These are phyloP conservation scores for Tritrichomonas foetus DNA, from an alignment of 208 protist species.

Conservation along the genomic window DNA sequence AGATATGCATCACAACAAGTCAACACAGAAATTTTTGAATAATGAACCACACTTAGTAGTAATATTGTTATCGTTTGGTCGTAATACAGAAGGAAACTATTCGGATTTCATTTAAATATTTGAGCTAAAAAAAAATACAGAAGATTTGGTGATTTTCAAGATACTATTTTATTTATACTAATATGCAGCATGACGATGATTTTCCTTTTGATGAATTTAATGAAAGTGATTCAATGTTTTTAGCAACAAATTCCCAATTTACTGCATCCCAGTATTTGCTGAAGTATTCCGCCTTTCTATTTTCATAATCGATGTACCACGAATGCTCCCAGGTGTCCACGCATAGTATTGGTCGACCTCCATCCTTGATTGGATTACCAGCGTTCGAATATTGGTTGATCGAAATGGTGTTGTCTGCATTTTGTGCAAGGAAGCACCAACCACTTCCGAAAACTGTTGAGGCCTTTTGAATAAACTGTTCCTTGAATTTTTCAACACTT, in stretches of 20 bases:
- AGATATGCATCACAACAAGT: no score
- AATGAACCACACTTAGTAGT: no score
- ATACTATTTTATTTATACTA: no score
- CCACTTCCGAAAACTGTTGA: slow-evolving; percentile 18
- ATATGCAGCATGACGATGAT: no score
- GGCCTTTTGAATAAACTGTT: neutral
- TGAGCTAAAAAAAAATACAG: no score
- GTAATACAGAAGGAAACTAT: no score
- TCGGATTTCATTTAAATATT: no score
- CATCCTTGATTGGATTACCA: slow-evolving; percentile 8
- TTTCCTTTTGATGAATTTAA: no score
- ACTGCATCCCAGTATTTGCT: neutral
- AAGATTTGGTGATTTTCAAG: no score
- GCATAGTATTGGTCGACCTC: neutral
- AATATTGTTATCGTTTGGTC: no score
- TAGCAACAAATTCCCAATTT: slow-evolving; percentile 6
- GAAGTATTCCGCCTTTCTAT: neutral
- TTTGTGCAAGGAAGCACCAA: neutral
- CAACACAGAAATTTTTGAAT: no score
- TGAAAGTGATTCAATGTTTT: no score
- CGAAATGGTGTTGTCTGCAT: neutral
- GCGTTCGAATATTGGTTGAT: neutral
- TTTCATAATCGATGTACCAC: slow-evolving; percentile 25
- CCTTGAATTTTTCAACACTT: neutral
- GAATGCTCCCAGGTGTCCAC: slow-evolving; percentile 26